Evolutionary conservation across 495 filamentous ascomycete species (phyloP).

Genomic region (Cercophora newfieldiana): DNA sequence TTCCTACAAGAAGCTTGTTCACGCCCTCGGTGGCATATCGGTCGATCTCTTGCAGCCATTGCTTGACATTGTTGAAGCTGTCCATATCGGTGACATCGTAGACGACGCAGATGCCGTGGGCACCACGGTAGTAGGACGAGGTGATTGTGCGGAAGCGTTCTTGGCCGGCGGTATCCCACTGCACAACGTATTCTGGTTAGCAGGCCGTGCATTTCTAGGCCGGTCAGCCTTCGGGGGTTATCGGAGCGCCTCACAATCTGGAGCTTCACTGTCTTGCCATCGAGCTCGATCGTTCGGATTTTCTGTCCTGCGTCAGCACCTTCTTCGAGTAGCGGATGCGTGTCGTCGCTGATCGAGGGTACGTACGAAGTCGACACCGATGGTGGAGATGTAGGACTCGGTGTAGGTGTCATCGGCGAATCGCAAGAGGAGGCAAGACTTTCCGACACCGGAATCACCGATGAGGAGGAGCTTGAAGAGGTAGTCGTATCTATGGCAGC

Average conservation of each 20-base stretch:
- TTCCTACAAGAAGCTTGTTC: constrained; percentile 97
- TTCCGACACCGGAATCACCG: constrained; percentile 99
- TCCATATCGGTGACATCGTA: constrained; percentile 99
- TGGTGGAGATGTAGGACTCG: constrained; percentile 99
- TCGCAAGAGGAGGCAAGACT: constrained; percentile 95
- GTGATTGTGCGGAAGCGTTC: constrained; percentile 99
- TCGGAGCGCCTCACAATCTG: constrained; percentile 76
- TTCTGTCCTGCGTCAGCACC: constrained; percentile 61
- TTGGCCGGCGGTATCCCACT: constrained; percentile 99
- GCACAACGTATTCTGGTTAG: constrained; percentile 19
- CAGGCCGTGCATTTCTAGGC: neutral
- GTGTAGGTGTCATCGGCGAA: constrained; percentile 99
- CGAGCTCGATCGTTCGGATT: constrained; percentile 99
- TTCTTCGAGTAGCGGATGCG: neutral
- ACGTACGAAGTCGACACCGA: constrained; percentile 97
- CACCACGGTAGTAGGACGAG: constrained; percentile 97
- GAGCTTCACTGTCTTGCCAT: constrained; percentile 99
- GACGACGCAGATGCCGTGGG: constrained; percentile 98
- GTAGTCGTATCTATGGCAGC: constrained; percentile 88
- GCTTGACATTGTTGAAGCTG: constrained; percentile 99
- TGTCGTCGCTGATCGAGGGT: neutral
- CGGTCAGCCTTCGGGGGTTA: neutral
- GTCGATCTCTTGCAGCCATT: constrained; percentile 99
- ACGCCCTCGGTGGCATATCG: constrained; percentile 98
- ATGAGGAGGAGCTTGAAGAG: constrained; percentile 99